Percentiles rank a stretch among this genome's conserved stretches.
These are phyloP conservation scores for Sporothrix inflata DNA, from an alignment of 2,329 filamentous ascomycete species.

Conservation along the genomic window DNA sequence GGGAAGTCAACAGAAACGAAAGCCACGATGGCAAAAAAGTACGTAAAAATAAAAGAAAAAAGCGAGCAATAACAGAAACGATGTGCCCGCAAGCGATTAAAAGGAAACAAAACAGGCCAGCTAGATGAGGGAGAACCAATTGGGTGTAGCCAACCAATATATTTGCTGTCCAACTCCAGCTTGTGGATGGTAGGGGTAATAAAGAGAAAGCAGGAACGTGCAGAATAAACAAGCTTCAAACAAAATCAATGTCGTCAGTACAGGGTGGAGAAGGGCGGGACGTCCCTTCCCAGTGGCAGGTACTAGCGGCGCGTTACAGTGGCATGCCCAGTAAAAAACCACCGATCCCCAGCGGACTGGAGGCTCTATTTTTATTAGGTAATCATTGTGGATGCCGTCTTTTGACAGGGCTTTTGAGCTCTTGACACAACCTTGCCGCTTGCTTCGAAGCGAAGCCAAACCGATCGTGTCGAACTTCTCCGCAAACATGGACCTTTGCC, in stretches of 20 bases:
- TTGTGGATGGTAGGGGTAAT: not conserved
- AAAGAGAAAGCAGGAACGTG: not conserved
- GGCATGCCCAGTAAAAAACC: not conserved
- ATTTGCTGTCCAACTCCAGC: not conserved
- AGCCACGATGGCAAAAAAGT: not conserved
- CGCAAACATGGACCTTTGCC: not conserved
- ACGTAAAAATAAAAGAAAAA: not conserved
- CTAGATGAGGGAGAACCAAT: not conserved
- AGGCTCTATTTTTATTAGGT: not conserved
- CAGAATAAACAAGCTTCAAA: slow-evolving; percentile 4
- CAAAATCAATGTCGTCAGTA: slow-evolving; percentile 3
- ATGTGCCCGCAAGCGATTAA: not conserved
- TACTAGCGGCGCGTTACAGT: not conserved
- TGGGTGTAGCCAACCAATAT: not conserved
- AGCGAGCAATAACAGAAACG: not conserved
- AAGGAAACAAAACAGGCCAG: not conserved
- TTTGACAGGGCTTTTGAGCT: not conserved
- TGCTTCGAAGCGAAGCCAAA: not conserved
- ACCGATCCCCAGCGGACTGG: not conserved
- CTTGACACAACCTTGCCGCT: not conserved
- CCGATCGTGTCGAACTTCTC: not conserved
- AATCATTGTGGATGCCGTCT: not conserved
- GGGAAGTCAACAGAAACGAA: not conserved
- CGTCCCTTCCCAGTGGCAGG: not conserved
- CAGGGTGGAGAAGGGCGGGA: not conserved